phyloP scores from a whole-genome alignment of 2,329 filamentous ascomycete species.

The Cladosporium sp. region DNA sequence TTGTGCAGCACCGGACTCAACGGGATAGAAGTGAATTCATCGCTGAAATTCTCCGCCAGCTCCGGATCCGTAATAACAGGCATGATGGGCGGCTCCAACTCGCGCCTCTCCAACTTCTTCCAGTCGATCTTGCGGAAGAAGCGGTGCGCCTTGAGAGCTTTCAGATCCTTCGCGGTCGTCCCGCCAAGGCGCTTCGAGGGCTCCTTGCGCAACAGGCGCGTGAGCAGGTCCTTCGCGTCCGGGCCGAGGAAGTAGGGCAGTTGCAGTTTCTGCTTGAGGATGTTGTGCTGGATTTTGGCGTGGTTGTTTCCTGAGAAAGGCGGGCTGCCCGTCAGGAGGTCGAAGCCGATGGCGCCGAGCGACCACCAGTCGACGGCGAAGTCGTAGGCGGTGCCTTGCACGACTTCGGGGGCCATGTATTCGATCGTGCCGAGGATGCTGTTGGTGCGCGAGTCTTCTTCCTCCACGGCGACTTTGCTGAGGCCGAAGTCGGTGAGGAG shows the following conservation, averaged over 20 bases:
- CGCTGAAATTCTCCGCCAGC: constrained; percentile 90
- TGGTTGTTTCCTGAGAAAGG: constrained; percentile 90
- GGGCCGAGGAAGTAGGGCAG: constrained; percentile 87
- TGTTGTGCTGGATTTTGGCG: constrained; percentile 93
- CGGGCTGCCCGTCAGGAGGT: constrained; percentile 86
- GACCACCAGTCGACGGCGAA: constrained; percentile 99
- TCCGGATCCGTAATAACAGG: constrained; percentile 94
- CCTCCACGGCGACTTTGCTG: constrained; percentile 85
- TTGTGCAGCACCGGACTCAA: constrained; percentile 64
- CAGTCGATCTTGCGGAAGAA: constrained; percentile 98
- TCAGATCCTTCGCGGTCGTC: constrained; percentile 83
- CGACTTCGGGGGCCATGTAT: constrained; percentile 98
- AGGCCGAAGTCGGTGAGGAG: constrained; percentile 95
- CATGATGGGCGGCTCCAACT: constrained; percentile 83
- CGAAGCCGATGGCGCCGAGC: constrained; percentile 85
- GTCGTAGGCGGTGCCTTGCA: constrained; percentile 83
- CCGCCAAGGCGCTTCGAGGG: constrained; percentile 84
- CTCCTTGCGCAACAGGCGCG: constrained; percentile 84
- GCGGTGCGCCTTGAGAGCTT: constrained; percentile 81
- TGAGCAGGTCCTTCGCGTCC: constrained; percentile 92
- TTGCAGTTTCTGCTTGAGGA: constrained; percentile 83
- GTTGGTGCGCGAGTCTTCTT: constrained; percentile 67
- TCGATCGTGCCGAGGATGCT: constrained; percentile 93
- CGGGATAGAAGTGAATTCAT: constrained; percentile 84
- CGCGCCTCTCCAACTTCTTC: constrained; percentile 76